Evolutionary conservation across 2,329 filamentous ascomycete genomes (phyloP).

Genomic region (Scolecobasidium constrictum): DNA sequence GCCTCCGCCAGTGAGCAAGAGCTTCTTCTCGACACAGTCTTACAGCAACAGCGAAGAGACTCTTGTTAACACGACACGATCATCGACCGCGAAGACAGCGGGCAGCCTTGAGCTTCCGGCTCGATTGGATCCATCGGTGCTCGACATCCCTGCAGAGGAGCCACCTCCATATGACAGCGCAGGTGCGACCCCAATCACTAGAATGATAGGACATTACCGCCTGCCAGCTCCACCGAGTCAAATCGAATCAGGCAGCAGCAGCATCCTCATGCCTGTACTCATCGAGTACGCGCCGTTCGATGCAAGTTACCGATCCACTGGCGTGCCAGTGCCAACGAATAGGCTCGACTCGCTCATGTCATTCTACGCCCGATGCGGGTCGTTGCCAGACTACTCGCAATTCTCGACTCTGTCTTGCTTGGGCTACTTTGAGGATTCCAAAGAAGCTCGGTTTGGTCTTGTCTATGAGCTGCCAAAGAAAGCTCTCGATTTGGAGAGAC

Average conservation of each 20-base stretch:
- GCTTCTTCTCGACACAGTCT: neutral
- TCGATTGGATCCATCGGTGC: conserved; percentile 28
- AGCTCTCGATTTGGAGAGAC: conserved; percentile 22
- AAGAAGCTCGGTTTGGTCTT: conserved; percentile 57
- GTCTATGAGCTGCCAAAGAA: conserved; percentile 61
- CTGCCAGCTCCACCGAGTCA: conserved; percentile 3
- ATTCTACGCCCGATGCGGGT: conserved; percentile 16
- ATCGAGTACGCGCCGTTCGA: conserved; percentile 56
- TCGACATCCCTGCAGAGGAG: conserved; percentile 34
- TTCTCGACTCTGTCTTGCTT: conserved; percentile 43
- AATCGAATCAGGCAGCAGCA: conserved; percentile 17
- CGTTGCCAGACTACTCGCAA: conserved; percentile 22
- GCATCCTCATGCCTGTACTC: conserved; percentile 43
- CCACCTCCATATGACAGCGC: conserved; percentile 38
- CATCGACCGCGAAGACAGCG: conserved; percentile 14
- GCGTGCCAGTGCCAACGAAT: conserved; percentile 34
- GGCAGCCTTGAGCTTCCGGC: conserved; percentile 11
- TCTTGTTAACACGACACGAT: conserved; percentile 29
- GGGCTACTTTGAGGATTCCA: conserved; percentile 66
- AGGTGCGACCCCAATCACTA: conserved; percentile 31
- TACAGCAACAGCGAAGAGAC: conserved; percentile 25
- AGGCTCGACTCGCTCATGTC: conserved; percentile 30
- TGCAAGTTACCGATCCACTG: conserved; percentile 33
- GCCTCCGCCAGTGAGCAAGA: conserved; percentile 1
- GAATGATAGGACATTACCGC: conserved; percentile 33